Evolutionary conservation across 2,329 filamentous ascomycete genomes (phyloP).

Genomic region (Daldinia sp.): DNA sequence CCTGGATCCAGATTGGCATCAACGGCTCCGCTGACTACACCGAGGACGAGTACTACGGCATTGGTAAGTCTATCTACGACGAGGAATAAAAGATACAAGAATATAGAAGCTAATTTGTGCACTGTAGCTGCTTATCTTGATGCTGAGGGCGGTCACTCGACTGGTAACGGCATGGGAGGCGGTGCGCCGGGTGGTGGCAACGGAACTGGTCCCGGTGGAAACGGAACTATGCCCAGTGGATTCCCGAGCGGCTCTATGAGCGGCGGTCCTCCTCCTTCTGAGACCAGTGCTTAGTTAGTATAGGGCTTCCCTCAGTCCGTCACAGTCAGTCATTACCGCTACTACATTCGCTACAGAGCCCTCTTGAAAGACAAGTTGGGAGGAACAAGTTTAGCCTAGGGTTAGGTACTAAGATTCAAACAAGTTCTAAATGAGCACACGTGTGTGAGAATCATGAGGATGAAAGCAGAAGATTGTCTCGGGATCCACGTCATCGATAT

Average conservation of each 20-base stretch:
- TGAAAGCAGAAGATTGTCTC: too few species aligned
- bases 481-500: too few species aligned
- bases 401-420: background rate
- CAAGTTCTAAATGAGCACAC: too few species aligned
- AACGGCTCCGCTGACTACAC: slow-evolving; percentile 55
- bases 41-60: slow-evolving; percentile 45
- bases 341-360: background rate
- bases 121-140: slow-evolving; percentile 44
- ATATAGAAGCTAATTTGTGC: background rate
- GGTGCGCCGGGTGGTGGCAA: slow-evolving; percentile 42
- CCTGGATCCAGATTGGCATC: slow-evolving; percentile 63
- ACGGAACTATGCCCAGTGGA: slow-evolving; percentile 29
- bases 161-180: slow-evolving; percentile 28
- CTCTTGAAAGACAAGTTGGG: background rate
- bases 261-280: slow-evolving; percentile 24
- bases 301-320: background rate
- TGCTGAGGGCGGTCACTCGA: slow-evolving; percentile 48
- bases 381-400: background rate
- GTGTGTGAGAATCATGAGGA: too few species aligned
- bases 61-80: slow-evolving; percentile 33
- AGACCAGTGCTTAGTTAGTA: slow-evolving; percentile 14
- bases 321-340: background rate
- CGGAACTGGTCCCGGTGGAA: slow-evolving; percentile 40
- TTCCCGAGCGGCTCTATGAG: slow-evolving; percentile 27
- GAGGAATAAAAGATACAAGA: too few species aligned